Conservation (phyloP, 495 filamentous ascomycete species). For the Pseudevernia furfuracea region DNA sequence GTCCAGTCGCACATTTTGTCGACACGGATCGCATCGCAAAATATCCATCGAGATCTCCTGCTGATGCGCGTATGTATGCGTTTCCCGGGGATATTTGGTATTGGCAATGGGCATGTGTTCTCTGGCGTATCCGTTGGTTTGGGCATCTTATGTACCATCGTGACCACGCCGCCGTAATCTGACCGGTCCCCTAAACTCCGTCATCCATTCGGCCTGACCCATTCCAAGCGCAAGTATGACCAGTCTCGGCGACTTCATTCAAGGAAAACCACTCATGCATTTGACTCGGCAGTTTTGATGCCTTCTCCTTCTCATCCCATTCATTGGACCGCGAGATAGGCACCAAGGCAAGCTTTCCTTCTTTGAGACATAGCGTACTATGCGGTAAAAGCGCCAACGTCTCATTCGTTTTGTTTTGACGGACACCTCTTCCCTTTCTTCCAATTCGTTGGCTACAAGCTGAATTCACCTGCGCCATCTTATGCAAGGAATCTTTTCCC, state of each 20-base stretch:
- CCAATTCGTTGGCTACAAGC: slow-evolving; percentile 2
- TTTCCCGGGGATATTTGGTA: background rate
- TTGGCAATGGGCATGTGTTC: background rate
- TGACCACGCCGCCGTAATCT: background rate
- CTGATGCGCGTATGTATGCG: background rate
- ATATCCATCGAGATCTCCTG: background rate
- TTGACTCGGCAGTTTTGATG: background rate
- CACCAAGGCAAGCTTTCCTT: background rate
- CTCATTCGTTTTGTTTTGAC: background rate
- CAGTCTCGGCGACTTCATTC: background rate
- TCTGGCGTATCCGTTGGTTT: background rate
- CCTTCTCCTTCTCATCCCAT: background rate
- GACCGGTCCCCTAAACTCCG: background rate
- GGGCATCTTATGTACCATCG: background rate
- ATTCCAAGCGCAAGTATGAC: background rate
- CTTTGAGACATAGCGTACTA: background rate
- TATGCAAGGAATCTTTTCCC: background rate
- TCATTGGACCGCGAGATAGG: slow-evolving; percentile 6
- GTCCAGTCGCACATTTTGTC: slow-evolving; percentile 2
- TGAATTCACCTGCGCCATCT: slow-evolving; percentile 1
- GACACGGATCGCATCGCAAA: slow-evolving; percentile 15
- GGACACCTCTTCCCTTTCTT: background rate
- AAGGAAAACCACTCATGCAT: background rate
- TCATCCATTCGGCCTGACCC: background rate
- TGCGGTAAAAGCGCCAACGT: slow-evolving; percentile 8